Evolutionary conservation across 805 yeast species (phyloP).

Genomic region (Pichia paraexigua): DNA sequence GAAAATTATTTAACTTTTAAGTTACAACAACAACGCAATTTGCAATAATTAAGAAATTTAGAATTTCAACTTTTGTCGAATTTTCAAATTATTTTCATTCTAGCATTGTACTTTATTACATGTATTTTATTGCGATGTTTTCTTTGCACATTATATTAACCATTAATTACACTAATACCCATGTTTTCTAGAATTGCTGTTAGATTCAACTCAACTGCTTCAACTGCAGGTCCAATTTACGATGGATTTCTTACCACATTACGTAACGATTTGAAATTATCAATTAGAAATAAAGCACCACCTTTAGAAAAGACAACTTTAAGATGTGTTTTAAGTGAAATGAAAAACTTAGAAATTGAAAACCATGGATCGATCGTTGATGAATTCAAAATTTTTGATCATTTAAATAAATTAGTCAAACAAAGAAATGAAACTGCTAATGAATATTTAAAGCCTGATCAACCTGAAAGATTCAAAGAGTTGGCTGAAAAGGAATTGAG

Average conservation of each 20-base stretch:
- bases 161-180: neutral
- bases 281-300: constrained; percentile 29
- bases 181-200: neutral
- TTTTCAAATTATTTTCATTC: too few species aligned
- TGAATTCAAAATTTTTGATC: constrained; percentile 28
- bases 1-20: neutral
- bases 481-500: constrained; percentile 31
- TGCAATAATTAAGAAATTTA: neutral
- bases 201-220: constrained; percentile 23
- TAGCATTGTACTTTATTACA: too few species aligned
- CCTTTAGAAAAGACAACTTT: constrained; percentile 33
- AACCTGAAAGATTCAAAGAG: constrained; percentile 35
- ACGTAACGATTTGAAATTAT: constrained; percentile 28
- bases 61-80: neutral
- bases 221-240: constrained; percentile 14
- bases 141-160: too few species aligned
- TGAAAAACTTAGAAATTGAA: constrained; percentile 32
- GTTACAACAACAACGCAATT: neutral
- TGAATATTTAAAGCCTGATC: constrained; percentile 31
- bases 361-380: constrained; percentile 22
- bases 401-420: constrained; percentile 31
- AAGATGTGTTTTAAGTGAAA: constrained; percentile 32
- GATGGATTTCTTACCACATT: constrained; percentile 21
- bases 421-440: constrained; percentile 33
- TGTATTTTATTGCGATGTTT: too few species aligned